Evolutionary conservation across 1,284 basidiomycete species (phyloP).

Genomic region (Uromyces viciae-fabae): DNA sequence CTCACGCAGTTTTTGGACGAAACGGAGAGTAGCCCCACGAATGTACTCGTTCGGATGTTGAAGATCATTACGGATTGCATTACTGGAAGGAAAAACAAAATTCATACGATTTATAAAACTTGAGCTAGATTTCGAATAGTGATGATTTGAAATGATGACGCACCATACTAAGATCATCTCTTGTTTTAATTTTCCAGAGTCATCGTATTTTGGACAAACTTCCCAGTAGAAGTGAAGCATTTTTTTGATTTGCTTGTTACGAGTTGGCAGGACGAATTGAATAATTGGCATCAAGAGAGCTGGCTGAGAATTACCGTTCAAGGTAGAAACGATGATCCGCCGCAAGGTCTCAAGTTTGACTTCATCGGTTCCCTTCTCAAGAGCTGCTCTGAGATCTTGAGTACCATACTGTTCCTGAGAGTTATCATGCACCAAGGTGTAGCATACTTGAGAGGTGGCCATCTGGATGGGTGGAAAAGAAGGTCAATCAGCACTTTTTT

Average conservation of each 20-base stretch:
- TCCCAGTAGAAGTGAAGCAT: slow-evolving; percentile 99
- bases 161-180: slow-evolving; percentile 99
- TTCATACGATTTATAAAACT: slow-evolving; percentile 98
- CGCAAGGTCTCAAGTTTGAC: slow-evolving; percentile 95
- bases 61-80: slow-evolving; percentile 95
- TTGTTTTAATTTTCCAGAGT: slow-evolving; percentile 95
- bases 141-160: slow-evolving; percentile 54
- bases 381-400: slow-evolving; percentile 71
- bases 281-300: slow-evolving; percentile 95
- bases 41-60: slow-evolving; percentile 99
- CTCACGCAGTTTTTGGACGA: slow-evolving; percentile 93
- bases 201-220: slow-evolving; percentile 96
- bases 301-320: slow-evolving; percentile 86
- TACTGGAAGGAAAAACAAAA: slow-evolving; percentile 65
- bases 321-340: slow-evolving; percentile 88
- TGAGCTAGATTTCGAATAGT: slow-evolving; percentile 48
- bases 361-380: slow-evolving; percentile 96
- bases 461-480: too few relatives aligned
- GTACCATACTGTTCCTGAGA: slow-evolving; percentile 43
- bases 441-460: slow-evolving; percentile 61
- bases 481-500: too few relatives aligned
- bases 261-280: slow-evolving; percentile 91
- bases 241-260: slow-evolving; percentile 97
- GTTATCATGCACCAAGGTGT: slow-evolving; percentile 75
- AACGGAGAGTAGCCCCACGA: slow-evolving; percentile 90